Evolutionary conservation across 352 stramenopile genomes (phyloP), one percentile per base, ranked within the genome.

Genomic region (Globisporangium cystogenes): DNA sequence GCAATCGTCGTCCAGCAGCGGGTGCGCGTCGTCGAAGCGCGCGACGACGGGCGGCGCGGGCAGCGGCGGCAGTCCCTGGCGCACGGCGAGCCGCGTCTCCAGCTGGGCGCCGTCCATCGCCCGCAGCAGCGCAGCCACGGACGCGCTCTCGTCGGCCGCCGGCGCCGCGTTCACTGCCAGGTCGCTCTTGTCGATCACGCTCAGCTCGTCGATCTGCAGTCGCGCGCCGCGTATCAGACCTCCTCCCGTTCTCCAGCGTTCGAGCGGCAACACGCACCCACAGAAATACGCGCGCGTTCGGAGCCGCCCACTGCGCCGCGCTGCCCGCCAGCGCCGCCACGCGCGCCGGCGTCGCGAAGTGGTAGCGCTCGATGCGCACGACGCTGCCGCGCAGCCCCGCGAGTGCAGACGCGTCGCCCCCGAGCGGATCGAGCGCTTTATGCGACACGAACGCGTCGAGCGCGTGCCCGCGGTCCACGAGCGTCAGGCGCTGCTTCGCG

Each of bases 281-380:
- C 43, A 78, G 52, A 48, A 66, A 82, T 1, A 85, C 51, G 7
- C 57, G 64, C 53, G 60, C 55, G 11, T 48, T 43, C 7, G 36
- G 21, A n/a, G n/a, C 37, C 10, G 7, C 39, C 11, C 55, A 49
- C 23, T 37, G 29, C 4, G 68, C 56, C 16, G 29, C 55, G 1
- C 49, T 52, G 24, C 67, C 27, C 4, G 37, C 43, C 71, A 88
- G 44, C 61, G 67, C 49, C 53, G 47, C 4, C 24, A 73, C 87
- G 31, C 63, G 68, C 49, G 49, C 44, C 3, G 69, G 55, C 7
- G 72, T 86, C 31, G 72, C 62, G 54, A 83, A 90, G 24, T 78
- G 65, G 56, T 88, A 90, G 58, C 80, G 76, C 26, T 69, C 70
- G 24, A 90, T 54, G 31, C 74, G 62, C 7, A 90, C 46, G 20